Percentiles rank a stretch among this genome's conserved stretches.
Evolutionary conservation across 257 asterid species (phyloP).

Genomic region (Przewalskia tangutica): DNA sequence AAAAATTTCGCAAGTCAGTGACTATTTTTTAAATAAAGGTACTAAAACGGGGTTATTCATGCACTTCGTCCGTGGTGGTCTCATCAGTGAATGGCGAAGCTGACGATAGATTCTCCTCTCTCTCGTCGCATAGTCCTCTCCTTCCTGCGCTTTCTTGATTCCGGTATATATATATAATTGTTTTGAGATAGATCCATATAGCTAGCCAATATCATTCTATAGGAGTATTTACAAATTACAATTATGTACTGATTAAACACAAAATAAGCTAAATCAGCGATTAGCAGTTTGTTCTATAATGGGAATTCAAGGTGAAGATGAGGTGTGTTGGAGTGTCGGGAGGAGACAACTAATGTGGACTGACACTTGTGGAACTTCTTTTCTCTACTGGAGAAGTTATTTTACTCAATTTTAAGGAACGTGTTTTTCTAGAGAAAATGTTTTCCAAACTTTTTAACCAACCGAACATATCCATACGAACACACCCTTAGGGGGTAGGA

Average conservation of each 20-base stretch:
- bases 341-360: too few relatives aligned
- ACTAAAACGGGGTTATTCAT: too few relatives aligned
- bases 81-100: slow-evolving; percentile 38
- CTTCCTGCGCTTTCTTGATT: slow-evolving; percentile 55
- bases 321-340: too few relatives aligned
- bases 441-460: too few relatives aligned
- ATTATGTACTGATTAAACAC: background rate
- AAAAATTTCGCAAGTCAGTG: too few relatives aligned
- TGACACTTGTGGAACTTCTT: too few relatives aligned
- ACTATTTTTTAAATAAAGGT: too few relatives aligned
- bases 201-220: background rate
- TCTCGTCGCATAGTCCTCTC: slow-evolving; percentile 71
- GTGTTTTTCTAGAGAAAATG: too few relatives aligned
- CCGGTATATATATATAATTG: slow-evolving; percentile 27
- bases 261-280: background rate
- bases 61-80: background rate
- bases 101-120: slow-evolving; percentile 58
- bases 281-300: background rate
- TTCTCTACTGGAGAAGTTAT: too few relatives aligned
- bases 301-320: background rate
- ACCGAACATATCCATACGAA: too few relatives aligned
- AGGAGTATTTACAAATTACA: background rate
- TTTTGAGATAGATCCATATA: background rate
- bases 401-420: too few relatives aligned
- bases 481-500: background rate